phyloP scores from a whole-genome alignment of 1,284 basidiomycete species.

The Vanrija humicola region DNA sequence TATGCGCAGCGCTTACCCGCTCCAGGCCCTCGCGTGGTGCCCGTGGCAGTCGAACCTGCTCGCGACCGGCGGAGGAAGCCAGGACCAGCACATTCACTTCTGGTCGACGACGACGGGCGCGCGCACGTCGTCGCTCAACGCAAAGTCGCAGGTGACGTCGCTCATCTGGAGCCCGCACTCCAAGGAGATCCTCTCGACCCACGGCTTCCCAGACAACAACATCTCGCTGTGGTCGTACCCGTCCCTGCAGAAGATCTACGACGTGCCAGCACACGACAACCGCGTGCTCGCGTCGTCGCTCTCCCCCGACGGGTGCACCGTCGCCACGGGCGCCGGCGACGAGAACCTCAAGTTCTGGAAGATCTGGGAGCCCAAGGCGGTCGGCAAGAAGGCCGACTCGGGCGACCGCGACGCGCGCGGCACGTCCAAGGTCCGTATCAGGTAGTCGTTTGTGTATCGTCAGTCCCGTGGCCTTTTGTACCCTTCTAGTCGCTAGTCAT shows the following conservation, averaged over 20 bases:
- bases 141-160: conserved; percentile 86
- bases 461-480: no score
- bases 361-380: conserved; percentile 45
- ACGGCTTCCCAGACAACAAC: conserved; percentile 76
- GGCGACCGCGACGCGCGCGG: conserved; percentile 18
- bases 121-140: conserved; percentile 74
- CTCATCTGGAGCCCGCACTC: conserved; percentile 83
- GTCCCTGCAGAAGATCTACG: conserved; percentile 69
- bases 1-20: no score
- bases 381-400: conserved; percentile 31
- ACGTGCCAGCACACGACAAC: conserved; percentile 89
- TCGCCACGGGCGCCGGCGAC: conserved; percentile 85
- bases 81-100: conserved; percentile 88
- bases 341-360: conserved; percentile 75
- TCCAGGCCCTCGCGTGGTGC: conserved; percentile 73
- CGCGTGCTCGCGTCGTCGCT: conserved; percentile 81
- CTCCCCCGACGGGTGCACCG: conserved; percentile 79
- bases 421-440: conserved; percentile 14
- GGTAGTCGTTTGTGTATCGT: not conserved
- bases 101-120: conserved; percentile 90
- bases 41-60: conserved; percentile 92
- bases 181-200: conserved; percentile 88
- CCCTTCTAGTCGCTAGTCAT: no score
- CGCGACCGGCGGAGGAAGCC: conserved; percentile 90
- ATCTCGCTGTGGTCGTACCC: conserved; percentile 53